Base-by-base conservation (phyloP, 192 early-diverging fungal genomes). In the Mortierella hygrophila region DNA sequence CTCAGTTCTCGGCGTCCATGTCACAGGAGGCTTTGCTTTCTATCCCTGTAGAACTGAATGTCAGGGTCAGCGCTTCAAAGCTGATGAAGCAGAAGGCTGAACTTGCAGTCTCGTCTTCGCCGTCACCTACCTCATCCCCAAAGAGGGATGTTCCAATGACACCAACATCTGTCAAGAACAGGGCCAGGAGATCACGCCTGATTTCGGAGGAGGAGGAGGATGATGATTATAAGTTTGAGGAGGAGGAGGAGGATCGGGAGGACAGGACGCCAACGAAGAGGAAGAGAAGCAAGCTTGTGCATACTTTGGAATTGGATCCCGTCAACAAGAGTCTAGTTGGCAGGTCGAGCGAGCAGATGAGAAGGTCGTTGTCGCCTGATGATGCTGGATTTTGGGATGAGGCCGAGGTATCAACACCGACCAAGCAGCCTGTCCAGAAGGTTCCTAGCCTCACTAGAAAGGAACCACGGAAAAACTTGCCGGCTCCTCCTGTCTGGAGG, bases 1-100 rank as follows among this genome's bases (percentile, higher is more conserved):
- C 82, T 20, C 60, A 70, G 23, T 78, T 78, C n/a, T 65, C 60
- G 60, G 77, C 82, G 13, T 78, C 82, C 5, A 8, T 75, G 41
- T 83, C 82, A 29, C 82, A 83, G 63, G 82, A 83, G 23, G 60
- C 60, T 3, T 29, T 75, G 63, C 52, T 83, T 2, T 83, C 82
- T 8, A 3, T 78, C 3, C 82, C 82, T 15, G 32, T 49, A 35
- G 82, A 78, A 38, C 68, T 83, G 47, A 70, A 75, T 40, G 32
- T 70, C 6, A 49, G 47, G 38, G 29, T 63, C 18, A 52, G 49
- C 1, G 38, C 78, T 0, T 69, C 82, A 15, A 78, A 71, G 41
- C 52, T 70, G 9, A n/a, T 75, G 60, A 75, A 78, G 41, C 55
- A 77, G 29, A 83, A 77, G 46, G 81, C 81, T 3, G 75, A 29